These are phyloP conservation scores for Phaffia australis DNA, from an alignment of 768 basidiomycete genomes.

Conservation along the genomic window DNA sequence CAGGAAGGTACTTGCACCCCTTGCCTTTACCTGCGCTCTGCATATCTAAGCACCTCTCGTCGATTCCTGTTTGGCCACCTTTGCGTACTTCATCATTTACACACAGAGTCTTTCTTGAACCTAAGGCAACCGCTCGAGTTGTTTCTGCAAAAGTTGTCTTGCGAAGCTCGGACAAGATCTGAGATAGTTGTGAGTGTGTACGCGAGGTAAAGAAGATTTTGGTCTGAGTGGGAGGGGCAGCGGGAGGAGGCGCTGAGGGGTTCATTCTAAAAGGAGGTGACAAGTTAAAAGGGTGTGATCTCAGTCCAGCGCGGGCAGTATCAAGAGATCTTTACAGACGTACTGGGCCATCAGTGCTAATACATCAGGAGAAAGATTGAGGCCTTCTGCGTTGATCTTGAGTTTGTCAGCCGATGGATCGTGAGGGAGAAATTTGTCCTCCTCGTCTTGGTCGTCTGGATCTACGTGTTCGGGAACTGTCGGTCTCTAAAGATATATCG, in stretches of 20 bases:
- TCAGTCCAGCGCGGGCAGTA: background rate
- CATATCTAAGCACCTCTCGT: conserved; percentile 77
- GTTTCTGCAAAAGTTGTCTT: conserved; percentile 49
- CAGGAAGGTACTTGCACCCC: conserved; percentile 67
- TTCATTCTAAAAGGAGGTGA: conserved; percentile 16
- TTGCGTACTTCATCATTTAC: conserved; percentile 70
- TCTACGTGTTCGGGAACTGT: conserved; percentile 1
- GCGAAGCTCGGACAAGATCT: conserved; percentile 72
- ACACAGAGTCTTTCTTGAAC: conserved; percentile 81
- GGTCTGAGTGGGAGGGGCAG: background rate
- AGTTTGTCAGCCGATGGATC: conserved; percentile 29
- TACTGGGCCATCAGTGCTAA: conserved; percentile 71
- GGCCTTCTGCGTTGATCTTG: conserved; percentile 35
- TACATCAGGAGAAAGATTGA: conserved; percentile 65
- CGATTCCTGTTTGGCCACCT: conserved; percentile 50
- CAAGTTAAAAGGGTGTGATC: background rate
- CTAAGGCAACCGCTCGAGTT: conserved; percentile 67
- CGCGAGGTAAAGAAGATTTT: conserved; percentile 83
- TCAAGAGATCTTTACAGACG: conserved; percentile 31
- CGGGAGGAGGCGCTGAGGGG: background rate
- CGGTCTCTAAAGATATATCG: background rate
- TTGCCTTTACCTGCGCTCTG: conserved; percentile 48
- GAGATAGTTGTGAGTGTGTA: conserved; percentile 89
- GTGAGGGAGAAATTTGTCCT: conserved; percentile 66
- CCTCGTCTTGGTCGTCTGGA: conserved; percentile 41